A percentile compares a stretch with the other conserved stretches of the same genome.
Conservation (phyloP, 2,329 filamentous ascomycete genomes). For the Phyllosticta citriasiana region DNA sequence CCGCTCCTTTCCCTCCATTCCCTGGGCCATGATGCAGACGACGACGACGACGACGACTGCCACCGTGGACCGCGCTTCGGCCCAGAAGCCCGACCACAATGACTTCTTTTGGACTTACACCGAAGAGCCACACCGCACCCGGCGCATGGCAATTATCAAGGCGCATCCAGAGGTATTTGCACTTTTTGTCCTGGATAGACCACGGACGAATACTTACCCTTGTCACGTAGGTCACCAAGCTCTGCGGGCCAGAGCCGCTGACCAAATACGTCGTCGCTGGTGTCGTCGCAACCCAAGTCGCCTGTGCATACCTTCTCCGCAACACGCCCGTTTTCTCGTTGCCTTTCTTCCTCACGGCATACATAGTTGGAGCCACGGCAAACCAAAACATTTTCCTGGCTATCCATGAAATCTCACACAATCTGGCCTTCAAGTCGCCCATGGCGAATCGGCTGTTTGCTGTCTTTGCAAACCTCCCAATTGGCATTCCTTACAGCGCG, state of each 20-base stretch:
- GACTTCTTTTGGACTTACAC: slow-evolving; percentile 99
- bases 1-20: not conserved
- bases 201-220: slow-evolving; percentile 10
- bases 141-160: slow-evolving; percentile 91
- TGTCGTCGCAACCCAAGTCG: slow-evolving; percentile 74
- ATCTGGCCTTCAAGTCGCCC: slow-evolving; percentile 79
- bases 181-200: not conserved
- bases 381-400: slow-evolving; percentile 98
- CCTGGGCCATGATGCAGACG: slow-evolving; percentile 1
- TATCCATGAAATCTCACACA: slow-evolving; percentile 98
- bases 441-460: slow-evolving; percentile 76
- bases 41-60: slow-evolving; percentile 7
- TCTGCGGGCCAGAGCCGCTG: slow-evolving; percentile 89
- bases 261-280: slow-evolving; percentile 85
- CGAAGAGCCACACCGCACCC: slow-evolving; percentile 88
- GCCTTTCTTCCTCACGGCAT: slow-evolving; percentile 77
- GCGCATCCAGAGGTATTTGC: slow-evolving; percentile 79
- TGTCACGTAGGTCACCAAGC: slow-evolving; percentile 68
- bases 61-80: slow-evolving; percentile 9
- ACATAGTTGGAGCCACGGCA: slow-evolving; percentile 83
- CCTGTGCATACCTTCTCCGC: slow-evolving; percentile 66
- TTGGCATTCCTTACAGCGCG: slow-evolving; percentile 90
- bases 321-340: slow-evolving; percentile 71
- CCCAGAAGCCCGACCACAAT: slow-evolving; percentile 26
- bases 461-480: slow-evolving; percentile 90